A percentile compares a stretch with the other conserved stretches of the same genome.
Conservation (phyloP, 257 asterid species). For the Jacaranda copaia region DNA sequence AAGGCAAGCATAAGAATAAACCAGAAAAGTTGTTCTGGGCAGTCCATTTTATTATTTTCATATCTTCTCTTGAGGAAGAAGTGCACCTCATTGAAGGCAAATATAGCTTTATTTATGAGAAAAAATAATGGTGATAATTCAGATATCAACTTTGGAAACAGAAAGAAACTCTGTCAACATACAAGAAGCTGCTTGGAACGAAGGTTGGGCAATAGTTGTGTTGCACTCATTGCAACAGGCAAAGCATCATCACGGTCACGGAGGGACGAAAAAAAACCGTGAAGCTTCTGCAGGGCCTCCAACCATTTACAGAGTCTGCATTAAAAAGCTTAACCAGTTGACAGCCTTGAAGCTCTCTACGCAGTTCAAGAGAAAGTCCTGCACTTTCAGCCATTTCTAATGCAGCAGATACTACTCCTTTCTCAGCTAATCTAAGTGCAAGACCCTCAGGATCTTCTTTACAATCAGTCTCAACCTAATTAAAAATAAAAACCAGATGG, state of each 20-base stretch:
- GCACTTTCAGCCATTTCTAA: constrained; percentile 90
- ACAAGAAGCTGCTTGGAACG: too few relatives aligned
- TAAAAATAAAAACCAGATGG: too few relatives aligned
- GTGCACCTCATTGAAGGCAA: too few relatives aligned
- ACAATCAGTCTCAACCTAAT: too few relatives aligned
- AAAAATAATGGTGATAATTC: too few relatives aligned
- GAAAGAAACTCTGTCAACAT: too few relatives aligned
- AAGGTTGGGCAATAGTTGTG: too few relatives aligned
- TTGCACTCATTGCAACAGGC: too few relatives aligned
- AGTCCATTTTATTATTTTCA: constrained; percentile 72
- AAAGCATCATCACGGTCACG: too few relatives aligned
- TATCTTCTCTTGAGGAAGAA: constrained; percentile 93
- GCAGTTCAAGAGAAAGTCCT: constrained; percentile 87
- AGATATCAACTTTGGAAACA: too few relatives aligned
- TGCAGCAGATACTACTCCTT: constrained; percentile 96
- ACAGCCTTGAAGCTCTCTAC: constrained; percentile 98
- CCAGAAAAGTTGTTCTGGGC: constrained; percentile 91
- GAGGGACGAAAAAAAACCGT: constrained; percentile 93
- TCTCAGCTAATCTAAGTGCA: constrained; percentile 97
- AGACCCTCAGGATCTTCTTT: constrained; percentile 98
- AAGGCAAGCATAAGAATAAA: constrained; percentile 82
- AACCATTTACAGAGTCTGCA: constrained; percentile 92
- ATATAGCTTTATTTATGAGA: too few relatives aligned
- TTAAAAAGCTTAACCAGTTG: constrained; percentile 97
- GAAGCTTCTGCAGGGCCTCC: constrained; percentile 99